Evolutionary conservation across 805 yeast genomes (phyloP).

Genomic region (Metschnikowia amazonensis): DNA sequence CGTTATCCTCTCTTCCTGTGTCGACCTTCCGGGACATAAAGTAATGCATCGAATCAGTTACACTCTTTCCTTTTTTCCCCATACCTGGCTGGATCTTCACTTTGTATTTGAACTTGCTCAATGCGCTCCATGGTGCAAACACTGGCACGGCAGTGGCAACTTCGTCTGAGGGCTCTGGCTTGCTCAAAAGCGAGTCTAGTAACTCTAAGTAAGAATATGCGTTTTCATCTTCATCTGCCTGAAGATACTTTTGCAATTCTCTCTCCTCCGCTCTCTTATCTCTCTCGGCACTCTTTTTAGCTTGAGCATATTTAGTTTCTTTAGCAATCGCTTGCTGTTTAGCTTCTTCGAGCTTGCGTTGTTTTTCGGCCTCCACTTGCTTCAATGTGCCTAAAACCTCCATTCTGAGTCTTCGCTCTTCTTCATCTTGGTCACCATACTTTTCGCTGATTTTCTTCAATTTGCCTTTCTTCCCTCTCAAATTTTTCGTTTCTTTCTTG

Average conservation of each 20-base stretch:
- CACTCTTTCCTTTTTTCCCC: slow-evolving; percentile 83
- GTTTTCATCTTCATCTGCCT: slow-evolving; percentile 31
- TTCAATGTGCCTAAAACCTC: slow-evolving; percentile 81
- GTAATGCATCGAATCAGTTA: slow-evolving; percentile 61
- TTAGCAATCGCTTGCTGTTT: slow-evolving; percentile 16
- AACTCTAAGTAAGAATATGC: slow-evolving; percentile 38
- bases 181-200: slow-evolving; percentile 42
- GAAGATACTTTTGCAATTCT: slow-evolving; percentile 43
- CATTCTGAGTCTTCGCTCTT: slow-evolving; percentile 72
- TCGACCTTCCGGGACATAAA: slow-evolving; percentile 51
- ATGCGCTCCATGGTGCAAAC: slow-evolving; percentile 89
- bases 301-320: slow-evolving; percentile 31
- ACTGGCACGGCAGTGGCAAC: slow-evolving; percentile 70
- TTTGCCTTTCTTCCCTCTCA: slow-evolving; percentile 79
- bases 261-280: slow-evolving; percentile 44
- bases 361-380: slow-evolving; percentile 36
- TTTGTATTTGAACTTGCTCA: slow-evolving; percentile 72
- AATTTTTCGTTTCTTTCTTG: slow-evolving; percentile 38
- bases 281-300: slow-evolving; percentile 35
- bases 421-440: slow-evolving; percentile 90
- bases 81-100: slow-evolving; percentile 77
- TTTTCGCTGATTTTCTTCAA: slow-evolving; percentile 77
- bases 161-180: slow-evolving; percentile 48
- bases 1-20: slow-evolving; percentile 40
- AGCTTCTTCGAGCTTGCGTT: slow-evolving; percentile 17